Evolutionary conservation across 768 basidiomycete species (phyloP).

Genomic region (Amanita inopinata): DNA sequence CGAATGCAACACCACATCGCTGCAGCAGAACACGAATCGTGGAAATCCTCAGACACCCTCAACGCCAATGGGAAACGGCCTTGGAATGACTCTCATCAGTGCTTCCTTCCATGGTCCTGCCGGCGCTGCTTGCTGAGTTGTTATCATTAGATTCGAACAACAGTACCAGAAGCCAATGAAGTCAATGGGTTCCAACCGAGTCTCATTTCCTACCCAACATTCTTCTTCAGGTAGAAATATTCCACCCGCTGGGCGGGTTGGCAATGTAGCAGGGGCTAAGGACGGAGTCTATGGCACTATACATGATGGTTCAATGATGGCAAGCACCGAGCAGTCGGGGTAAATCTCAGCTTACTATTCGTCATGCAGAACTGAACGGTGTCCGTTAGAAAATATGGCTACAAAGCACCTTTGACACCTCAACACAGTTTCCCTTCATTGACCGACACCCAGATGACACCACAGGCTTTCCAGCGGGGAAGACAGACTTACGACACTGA

Average conservation of each 20-base stretch:
- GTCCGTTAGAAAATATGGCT: slow-evolving; percentile 54
- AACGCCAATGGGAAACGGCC: slow-evolving; percentile 63
- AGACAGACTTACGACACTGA: slow-evolving; percentile 18
- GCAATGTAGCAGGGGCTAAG: no score
- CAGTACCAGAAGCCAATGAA: background rate
- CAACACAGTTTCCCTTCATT: slow-evolving; percentile 29
- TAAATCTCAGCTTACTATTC: background rate
- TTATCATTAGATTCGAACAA: slow-evolving; percentile 1
- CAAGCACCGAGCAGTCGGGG: background rate
- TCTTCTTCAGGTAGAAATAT: background rate
- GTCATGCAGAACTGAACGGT: slow-evolving; percentile 10
- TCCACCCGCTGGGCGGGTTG: background rate
- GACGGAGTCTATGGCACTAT: no score
- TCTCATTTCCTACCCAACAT: background rate
- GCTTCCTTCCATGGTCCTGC: background rate
- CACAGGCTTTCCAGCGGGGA: slow-evolving; percentile 27
- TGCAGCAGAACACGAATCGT: slow-evolving; percentile 14
- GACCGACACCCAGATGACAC: slow-evolving; percentile 33
- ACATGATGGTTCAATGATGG: background rate
- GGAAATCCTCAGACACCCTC: slow-evolving; percentile 24
- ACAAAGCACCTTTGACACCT: slow-evolving; percentile 36
- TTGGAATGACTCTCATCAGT: slow-evolving; percentile 21
- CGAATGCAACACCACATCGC: slow-evolving; percentile 31
- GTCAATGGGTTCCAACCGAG: background rate
- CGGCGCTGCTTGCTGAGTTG: background rate